Base-by-base conservation (phyloP, 768 basidiomycete genomes). In the Kwoniella botswanensis region DNA sequence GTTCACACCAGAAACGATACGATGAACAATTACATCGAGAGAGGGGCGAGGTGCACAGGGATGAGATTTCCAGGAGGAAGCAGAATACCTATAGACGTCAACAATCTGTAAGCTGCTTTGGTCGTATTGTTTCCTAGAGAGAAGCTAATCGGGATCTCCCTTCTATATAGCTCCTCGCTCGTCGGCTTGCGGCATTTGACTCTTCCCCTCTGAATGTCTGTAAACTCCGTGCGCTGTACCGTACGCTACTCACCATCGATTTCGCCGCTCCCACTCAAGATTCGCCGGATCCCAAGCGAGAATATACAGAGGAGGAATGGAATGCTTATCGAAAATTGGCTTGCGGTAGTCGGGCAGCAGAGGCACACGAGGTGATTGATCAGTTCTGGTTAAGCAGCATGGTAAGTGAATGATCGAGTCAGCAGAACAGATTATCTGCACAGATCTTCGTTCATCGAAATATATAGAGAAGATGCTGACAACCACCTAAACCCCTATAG, bases 61-160 rank as follows among this genome's bases (percentile, higher is more conserved):
- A 81, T 46, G 78, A 79, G 60, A 62, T 81, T 3, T 70, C 72
- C 3, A 65, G 78, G 29, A 56, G 72, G 22, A 77, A 78, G 59
- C 80, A 81, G 50, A 81, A 81, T 61, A 76, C 77, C 15, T 81
- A 76, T 67, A 58, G 80, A 12, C 71, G 80, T 18, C 80, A 81
- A 65, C 80, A 81, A 73, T 81, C 80, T 7, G 79, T 80, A 58
- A 61, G 79, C 65, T 17, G 12, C 59, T 46, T 42, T 13, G 26
- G 18, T 10, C 41, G 61, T 15, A 21, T 7, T 56, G 13, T 41
- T 50, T 59, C 46, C 22, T 17, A 6, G 4, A 11, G 26, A 46
- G 50, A 29, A n/a, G 10, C 56, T 42, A 1, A 60, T 26, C n/a
- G 3, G 11, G 50, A 0, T 41, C 44, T 57, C 50, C 3, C 26